These are phyloP conservation scores for Lentinula guzmanii DNA, from an alignment of 768 basidiomycete species.

Conservation along the genomic window DNA sequence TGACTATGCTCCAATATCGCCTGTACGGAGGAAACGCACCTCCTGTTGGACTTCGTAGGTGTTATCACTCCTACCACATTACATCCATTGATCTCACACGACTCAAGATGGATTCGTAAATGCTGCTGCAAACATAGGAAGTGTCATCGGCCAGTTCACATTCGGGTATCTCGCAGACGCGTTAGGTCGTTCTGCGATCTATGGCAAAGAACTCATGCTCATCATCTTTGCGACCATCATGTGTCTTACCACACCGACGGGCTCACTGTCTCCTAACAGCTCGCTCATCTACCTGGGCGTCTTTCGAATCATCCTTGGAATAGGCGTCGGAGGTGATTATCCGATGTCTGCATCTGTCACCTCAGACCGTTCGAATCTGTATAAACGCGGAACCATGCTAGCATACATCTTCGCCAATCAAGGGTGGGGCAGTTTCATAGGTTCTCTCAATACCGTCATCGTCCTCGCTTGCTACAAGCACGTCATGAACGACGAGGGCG, in stretches of 20 bases:
- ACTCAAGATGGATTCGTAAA: conserved; percentile 47
- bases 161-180: conserved; percentile 66
- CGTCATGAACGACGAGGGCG: conserved; percentile 51
- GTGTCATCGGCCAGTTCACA: conserved; percentile 61
- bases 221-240: conserved; percentile 77
- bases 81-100: not conserved
- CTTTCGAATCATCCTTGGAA: conserved; percentile 68
- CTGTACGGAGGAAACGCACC: conserved; percentile 47
- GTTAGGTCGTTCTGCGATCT: conserved; percentile 64
- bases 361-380: conserved; percentile 58
- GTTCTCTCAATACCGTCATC: conserved; percentile 56
- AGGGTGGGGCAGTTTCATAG: conserved; percentile 71
- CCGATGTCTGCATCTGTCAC: conserved; percentile 67
- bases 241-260: conserved; percentile 60
- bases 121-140: conserved; percentile 66
- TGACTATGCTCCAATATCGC: conserved; percentile 63
- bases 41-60: conserved; percentile 37
- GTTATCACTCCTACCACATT: conserved; percentile 22
- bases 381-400: conserved; percentile 69
- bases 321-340: conserved; percentile 63
- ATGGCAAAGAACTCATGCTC: conserved; percentile 76
- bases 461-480: conserved; percentile 58
- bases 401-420: conserved; percentile 73
- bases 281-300: conserved; percentile 58
- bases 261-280: conserved; percentile 42